Base-by-base conservation (phyloP, 495 filamentous ascomycete species). In the Talaromyces proteolyticus region DNA sequence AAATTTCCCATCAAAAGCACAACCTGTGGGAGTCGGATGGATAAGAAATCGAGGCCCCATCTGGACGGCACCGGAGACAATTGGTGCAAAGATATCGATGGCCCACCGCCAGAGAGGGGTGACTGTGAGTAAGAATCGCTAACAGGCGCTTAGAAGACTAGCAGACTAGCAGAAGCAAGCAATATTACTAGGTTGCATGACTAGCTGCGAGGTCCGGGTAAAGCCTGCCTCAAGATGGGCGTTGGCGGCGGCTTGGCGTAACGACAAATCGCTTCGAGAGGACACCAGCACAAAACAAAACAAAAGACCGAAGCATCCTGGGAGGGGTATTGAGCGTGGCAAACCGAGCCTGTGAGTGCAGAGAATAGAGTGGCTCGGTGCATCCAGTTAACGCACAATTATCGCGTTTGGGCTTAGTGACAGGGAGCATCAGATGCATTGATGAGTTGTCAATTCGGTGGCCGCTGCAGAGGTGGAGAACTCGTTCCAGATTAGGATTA, bases 401-500 rank as follows among this genome's bases (percentile, higher is more conserved):
- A 45, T 34, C 29, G 29, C 8, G 29, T 34, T 34, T 45, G 43
- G 21, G 14, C 43, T 25, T 56, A 63, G 66, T 63, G 67, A 61
- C 67, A 69, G 69, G 68, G 70, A 47, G 20, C 44, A 66, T 70
- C 72, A 76, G 77, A 88, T 85, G 87, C 85, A 87, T 69, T 85
- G 86, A 88, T 91, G 87, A 89, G 87, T 82, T 91, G 87, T 84
- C 88, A 89, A 65, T 79, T 79, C 81, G 77, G 75, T 83, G 77
- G 76, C 80, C 74, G 76, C 77, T 82, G 79, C 78, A 73, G 69
- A 66, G 67, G 67, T 69, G 63, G 69, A 64, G 71, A 65, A 72
- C 75, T 72, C 73, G 68, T 68, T 72, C 29, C 29, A 14, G 14
- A 14, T 14, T 34, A 14, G 29, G 29, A 8, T 8, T 34, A 14